Conservation (phyloP, 495 filamentous ascomycete genomes). For the Corynascus novoguineensis region DNA sequence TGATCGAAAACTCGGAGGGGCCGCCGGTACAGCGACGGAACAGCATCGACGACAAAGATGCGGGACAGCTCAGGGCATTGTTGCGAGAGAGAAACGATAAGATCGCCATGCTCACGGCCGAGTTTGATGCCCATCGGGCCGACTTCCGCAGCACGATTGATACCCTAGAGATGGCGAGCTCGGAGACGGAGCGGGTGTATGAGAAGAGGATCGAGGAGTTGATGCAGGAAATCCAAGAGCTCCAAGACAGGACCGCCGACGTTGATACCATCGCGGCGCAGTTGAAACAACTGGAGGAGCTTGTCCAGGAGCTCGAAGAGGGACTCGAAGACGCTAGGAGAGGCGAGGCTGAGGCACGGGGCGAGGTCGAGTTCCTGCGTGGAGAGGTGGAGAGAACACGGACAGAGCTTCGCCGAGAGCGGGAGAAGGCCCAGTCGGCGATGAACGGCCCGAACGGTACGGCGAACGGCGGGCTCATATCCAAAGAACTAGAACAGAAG, state of each 20-base stretch:
- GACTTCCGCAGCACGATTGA: slow-evolving; percentile 97
- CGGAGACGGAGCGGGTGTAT: slow-evolving; percentile 96
- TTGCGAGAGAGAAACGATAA: slow-evolving; percentile 95
- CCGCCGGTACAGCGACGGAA: slow-evolving; percentile 34
- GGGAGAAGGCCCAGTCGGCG: slow-evolving; percentile 74
- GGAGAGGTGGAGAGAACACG: slow-evolving; percentile 95
- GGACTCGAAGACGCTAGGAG: slow-evolving; percentile 91
- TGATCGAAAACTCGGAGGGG: slow-evolving; percentile 52
- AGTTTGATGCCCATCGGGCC: slow-evolving; percentile 92
- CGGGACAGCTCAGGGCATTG: slow-evolving; percentile 67
- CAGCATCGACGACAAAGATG: slow-evolving; percentile 74
- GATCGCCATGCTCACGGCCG: slow-evolving; percentile 82
- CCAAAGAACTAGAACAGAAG: slow-evolving; percentile 83
- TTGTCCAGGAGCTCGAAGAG: slow-evolving; percentile 94
- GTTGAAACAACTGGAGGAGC: slow-evolving; percentile 89
- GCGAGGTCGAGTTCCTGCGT: slow-evolving; percentile 92
- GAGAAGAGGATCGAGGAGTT: slow-evolving; percentile 87
- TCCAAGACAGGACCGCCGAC: slow-evolving; percentile 77
- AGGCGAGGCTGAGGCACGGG: slow-evolving; percentile 94
- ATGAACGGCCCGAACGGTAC: slow-evolving; percentile 48
- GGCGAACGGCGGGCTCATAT: slow-evolving; percentile 40
- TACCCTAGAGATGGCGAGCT: slow-evolving; percentile 90
- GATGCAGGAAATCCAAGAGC: slow-evolving; percentile 74
- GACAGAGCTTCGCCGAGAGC: slow-evolving; percentile 79
- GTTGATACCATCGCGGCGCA: slow-evolving; percentile 85